These are phyloP conservation scores for Candida nemodendra DNA, from an alignment of 805 yeast species.

Conservation along the genomic window DNA sequence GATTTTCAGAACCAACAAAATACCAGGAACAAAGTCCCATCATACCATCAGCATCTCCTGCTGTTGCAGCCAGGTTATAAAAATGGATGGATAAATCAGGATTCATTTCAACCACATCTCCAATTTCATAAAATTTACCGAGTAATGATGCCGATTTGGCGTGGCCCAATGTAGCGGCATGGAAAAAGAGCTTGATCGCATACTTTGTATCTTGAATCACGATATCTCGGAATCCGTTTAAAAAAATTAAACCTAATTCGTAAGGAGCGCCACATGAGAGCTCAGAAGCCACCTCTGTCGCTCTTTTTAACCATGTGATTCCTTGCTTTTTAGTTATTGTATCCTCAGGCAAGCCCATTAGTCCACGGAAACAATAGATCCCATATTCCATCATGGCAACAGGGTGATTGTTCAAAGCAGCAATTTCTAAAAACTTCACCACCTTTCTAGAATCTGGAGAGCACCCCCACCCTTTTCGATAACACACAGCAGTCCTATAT, in stretches of 20 bases:
- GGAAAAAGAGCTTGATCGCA: conserved; percentile 81
- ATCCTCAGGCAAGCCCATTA: conserved; percentile 76
- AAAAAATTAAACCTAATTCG: conserved; percentile 83
- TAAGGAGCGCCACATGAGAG: conserved; percentile 91
- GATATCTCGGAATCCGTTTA: conserved; percentile 81
- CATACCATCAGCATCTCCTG: conserved; percentile 89
- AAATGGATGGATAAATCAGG: conserved; percentile 85
- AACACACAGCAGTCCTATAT: conserved; percentile 86
- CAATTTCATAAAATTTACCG: conserved; percentile 84
- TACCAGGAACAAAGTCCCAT: conserved; percentile 97
- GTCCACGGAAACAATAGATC: conserved; percentile 75
- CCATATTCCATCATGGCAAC: conserved; percentile 97
- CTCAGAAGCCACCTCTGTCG: conserved; percentile 80
- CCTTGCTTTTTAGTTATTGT: conserved; percentile 78
- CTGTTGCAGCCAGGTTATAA: conserved; percentile 85
- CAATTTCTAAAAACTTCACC: conserved; percentile 75
- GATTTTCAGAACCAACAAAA: conserved; percentile 85
- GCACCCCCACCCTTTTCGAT: conserved; percentile 92
- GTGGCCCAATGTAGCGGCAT: conserved; percentile 87
- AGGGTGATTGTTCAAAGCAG: conserved; percentile 89
- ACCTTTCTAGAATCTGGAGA: conserved; percentile 86
- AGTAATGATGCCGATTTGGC: conserved; percentile 73
- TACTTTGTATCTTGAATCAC: conserved; percentile 80
- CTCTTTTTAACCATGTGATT: conserved; percentile 88
- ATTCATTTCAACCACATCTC: conserved; percentile 73